Base-by-base conservation (phyloP, 179 eudicot genomes). In the Heliamphora pulchella region DNA sequence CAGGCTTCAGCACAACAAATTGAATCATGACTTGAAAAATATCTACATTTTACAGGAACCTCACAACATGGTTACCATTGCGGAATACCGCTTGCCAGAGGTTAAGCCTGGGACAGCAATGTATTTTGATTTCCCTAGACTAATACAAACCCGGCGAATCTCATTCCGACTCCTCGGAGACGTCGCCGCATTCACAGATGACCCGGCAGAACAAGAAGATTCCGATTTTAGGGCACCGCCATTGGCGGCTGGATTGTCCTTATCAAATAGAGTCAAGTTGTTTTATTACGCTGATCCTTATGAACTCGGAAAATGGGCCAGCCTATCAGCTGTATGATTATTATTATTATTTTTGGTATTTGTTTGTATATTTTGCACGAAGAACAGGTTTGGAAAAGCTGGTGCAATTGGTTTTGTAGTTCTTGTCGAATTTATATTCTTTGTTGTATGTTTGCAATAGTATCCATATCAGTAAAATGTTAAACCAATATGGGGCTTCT, bases 251-350 rank as follows among this genome's bases (percentile, higher is more conserved):
- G 97, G 97, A 13, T 82, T 95, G 87, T 90, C 93, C 59, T 79
- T 95, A 87, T 86, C 94, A 65, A 93, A 89, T 83, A 90, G 90
- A 87, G 81, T 95, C 43, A 95, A 95, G 84, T 76, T 95, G 76
- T 95, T 90, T 82, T 88, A 95, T 80, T 93, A 93, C 77, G 98
- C 91, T 43, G 97, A 95, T 78, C 97, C 98, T 0, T 93, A 90
- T 70, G 98, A 95, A 80, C 91, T 90, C 3, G 98, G 97, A 10
- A 95, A 93, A 86, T 95, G 98, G 98, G 98, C 95, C 75, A 88
- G 90, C 82, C 97, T 92, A 86, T 91, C 93, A 18, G 93, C 97
- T 57, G 79, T 93, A 74, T 92, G 81, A 87, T 31, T 31, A 31
- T 31, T 31, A 31, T 31, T 31, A 31, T 31, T 31, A 31, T 31